phyloP scores from a whole-genome alignment of 1,139 yeast species.

The Yamadazyma membranifaciens region DNA sequence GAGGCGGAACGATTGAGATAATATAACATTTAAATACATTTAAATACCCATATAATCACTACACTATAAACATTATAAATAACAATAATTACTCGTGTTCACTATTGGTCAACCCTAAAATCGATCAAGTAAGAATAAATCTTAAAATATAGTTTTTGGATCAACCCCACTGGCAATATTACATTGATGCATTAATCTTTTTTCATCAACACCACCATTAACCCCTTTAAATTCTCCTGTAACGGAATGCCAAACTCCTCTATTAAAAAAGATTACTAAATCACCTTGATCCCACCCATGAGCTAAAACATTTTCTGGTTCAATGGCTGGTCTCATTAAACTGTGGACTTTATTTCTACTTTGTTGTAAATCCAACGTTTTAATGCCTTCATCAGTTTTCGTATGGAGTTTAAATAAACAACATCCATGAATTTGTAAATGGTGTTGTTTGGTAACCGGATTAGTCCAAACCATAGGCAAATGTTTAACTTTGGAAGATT shows the following conservation, averaged over 20 bases:
- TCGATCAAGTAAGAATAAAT: no score
- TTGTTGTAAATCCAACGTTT: conserved; percentile 56
- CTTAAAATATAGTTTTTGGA: conserved; percentile 35
- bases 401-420: conserved; percentile 70
- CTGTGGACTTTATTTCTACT: conserved; percentile 69
- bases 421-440: conserved; percentile 83
- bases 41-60: conserved; percentile 1
- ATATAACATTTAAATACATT: not conserved
- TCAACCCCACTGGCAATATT: conserved; percentile 81
- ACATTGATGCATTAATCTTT: conserved; percentile 88
- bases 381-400: conserved; percentile 50
- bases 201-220: conserved; percentile 58
- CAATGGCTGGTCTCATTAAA: conserved; percentile 82
- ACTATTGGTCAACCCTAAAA: no score
- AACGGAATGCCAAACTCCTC: conserved; percentile 89
- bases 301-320: conserved; percentile 70
- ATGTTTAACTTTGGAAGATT: conserved; percentile 65
- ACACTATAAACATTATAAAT: not conserved
- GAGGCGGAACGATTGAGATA: not conserved
- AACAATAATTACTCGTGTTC: no score
- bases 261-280: conserved; percentile 77
- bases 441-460: conserved; percentile 81
- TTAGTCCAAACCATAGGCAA: conserved; percentile 91
- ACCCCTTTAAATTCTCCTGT: conserved; percentile 75
- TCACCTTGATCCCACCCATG: conserved; percentile 85